Evolutionary conservation across 345 rosid species (phyloP), one percentile per base, ranked within the genome.

Genomic region (Heritiera littoralis): DNA sequence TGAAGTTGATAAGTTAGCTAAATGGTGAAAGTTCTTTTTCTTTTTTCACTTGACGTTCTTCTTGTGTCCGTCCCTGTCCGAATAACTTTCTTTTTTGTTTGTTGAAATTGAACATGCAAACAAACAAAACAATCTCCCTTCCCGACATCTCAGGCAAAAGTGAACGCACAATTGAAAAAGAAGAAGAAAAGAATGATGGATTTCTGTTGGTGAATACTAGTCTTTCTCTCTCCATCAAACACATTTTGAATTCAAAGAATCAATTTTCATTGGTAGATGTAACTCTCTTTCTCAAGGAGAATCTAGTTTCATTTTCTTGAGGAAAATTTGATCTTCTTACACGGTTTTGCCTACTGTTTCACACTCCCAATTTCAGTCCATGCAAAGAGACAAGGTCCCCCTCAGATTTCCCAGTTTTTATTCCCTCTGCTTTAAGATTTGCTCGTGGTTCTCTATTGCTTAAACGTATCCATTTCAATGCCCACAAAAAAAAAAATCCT

Each of bases 381-480:
- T 8, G 10, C 40, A 32, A 23, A 9, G n/a, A 54, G 3, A 35
- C 38, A 35, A 9, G 82, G 79, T 51, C 85, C 87, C 81, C 45
- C 40, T 40, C 20, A 49, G 1, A 8, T 14, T 52, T 70, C 15
- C 12, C 73, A 35, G 38, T 35, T 35, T 35, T 35, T 35, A 40
- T 51, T 54, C 9, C 38, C 2, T 20, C 30, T 46, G 1, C n/a
- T 49, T 51, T 51, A 49, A 70, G 6, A 72, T 18, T 35, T 72
- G 73, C 75, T 43, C 82, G 87, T 66, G 87, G 87, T 85, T 82
- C 74, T 80, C 77, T 80, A 12, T 71, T 80, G 75, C 75, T 66
- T 76, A 72, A 76, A 86, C 78, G 43, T 81, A 56, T 71, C 60
- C 45, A 30, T 75, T 71, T 58, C 43, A 41, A 59, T n/a, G 17